A percentile compares a stretch with the other conserved stretches of the same genome.
These are phyloP conservation scores for Auricularia auricula-judae DNA, from an alignment of 768 basidiomycete species.

Conservation along the genomic window DNA sequence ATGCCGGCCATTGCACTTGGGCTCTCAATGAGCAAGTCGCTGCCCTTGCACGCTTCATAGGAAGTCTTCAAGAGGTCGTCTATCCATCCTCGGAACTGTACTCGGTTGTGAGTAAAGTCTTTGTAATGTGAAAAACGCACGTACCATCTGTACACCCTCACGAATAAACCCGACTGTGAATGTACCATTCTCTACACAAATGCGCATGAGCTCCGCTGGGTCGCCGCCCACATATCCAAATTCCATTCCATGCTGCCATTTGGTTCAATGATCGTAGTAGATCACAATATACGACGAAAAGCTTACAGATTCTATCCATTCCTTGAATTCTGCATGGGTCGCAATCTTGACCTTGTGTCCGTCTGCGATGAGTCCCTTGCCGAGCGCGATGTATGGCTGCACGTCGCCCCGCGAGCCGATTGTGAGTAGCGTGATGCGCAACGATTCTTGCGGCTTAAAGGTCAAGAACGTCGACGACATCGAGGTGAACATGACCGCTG, in stretches of 20 bases:
- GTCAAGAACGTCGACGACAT: constrained; percentile 94
- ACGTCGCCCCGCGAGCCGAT: constrained; percentile 97
- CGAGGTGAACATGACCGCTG: constrained; percentile 94
- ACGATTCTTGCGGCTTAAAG: constrained; percentile 78
- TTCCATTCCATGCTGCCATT: constrained; percentile 80
- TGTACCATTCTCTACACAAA: constrained; percentile 96
- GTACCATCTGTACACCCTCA: constrained; percentile 78
- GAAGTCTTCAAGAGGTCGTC: constrained; percentile 92
- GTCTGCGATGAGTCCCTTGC: constrained; percentile 81
- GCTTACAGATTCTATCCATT: constrained; percentile 89
- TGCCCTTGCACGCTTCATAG: constrained; percentile 93
- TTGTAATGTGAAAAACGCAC: constrained; percentile 6
- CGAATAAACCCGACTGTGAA: constrained; percentile 93
- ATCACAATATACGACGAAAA: too few relatives aligned
- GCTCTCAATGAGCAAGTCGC: constrained; percentile 88
- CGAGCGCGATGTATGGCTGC: constrained; percentile 93
- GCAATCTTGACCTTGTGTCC: constrained; percentile 88
- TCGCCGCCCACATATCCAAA: constrained; percentile 92
- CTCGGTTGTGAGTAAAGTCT: constrained; percentile 1
- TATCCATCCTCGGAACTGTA: constrained; percentile 91
- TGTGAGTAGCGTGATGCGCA: constrained; percentile 90
- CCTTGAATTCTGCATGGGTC: constrained; percentile 88
- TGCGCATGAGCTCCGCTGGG: constrained; percentile 93
- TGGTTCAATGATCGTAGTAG: too few relatives aligned
- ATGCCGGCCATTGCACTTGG: constrained; percentile 96